Evolutionary conservation across 768 basidiomycete species (phyloP), one percentile per base, ranked within the genome.

Genomic region (Termitomyces sp.): DNA sequence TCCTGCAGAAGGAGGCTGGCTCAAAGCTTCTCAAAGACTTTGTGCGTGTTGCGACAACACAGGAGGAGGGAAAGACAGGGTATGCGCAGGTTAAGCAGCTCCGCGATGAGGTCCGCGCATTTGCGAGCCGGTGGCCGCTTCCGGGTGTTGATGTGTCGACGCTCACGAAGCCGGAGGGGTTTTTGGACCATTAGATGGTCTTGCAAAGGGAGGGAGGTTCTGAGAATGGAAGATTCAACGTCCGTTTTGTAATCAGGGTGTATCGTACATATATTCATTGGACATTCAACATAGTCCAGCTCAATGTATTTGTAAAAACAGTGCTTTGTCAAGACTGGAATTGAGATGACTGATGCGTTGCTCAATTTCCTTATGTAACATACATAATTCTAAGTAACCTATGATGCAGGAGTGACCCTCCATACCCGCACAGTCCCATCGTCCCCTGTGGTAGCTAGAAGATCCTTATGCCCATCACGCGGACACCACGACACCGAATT

Each of bases 21-120:
- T 83, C 84, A 56, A 98, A 97, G 81, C 76, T 97, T 64, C 83
- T 99, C 61, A 96, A 96, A 80, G 96, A 98, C 80, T 98, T 98
- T 66, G 83, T 95, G 60, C 83, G 87, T 45, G 87, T 88, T 38
- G 92, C 92, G 7, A 85, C 85, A 0, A 79, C 74, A 3, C 77
- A 82, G 58, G 77, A 79, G 63, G 87, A 89, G 66, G 89, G 86
- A 61, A 85, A 85, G 70, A 77, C 83, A 57, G 92, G 94, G 21
- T 79, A 80, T 56, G 74, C 81, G 66, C 75, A 84, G 73, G 91
- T 97, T 35, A 78, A 75, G 66, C 78, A 86, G 63, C 82, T 99
- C 58, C 79, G 85, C 52, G 77, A 82, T 47, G 95, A 98, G 66
- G 97, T 99, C 44, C 73, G 78, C 54, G 75, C 59, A 53, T 99